phyloP scores from a whole-genome alignment of 2,329 filamentous ascomycete genomes.

The Ceratocystis ficicola region DNA sequence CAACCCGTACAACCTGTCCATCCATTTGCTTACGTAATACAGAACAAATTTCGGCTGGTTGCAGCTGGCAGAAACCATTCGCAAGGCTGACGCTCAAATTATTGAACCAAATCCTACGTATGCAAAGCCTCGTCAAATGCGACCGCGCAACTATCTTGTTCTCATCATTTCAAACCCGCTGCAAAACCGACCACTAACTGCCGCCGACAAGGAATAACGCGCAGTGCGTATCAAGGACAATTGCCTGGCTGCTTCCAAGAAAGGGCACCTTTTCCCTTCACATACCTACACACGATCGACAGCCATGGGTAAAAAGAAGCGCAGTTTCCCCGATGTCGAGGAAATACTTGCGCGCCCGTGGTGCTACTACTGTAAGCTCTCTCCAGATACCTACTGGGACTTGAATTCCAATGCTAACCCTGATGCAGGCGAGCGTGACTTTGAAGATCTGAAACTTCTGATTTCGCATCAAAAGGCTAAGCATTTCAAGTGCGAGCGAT shows the following conservation, averaged over 20 bases:
- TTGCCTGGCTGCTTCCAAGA: not conserved
- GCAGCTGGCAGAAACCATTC: not conserved
- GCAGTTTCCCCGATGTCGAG: slow-evolving; percentile 72
- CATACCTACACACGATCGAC: not conserved
- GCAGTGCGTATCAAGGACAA: not conserved
- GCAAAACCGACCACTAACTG: not conserved
- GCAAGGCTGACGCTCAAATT: not conserved
- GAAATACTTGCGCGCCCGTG: slow-evolving; percentile 78
- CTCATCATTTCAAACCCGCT: not conserved
- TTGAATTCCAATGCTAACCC: not conserved
- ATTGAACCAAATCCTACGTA: not conserved
- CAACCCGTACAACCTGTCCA: no score
- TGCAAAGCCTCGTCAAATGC: slow-evolving; percentile 6
- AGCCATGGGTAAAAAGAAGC: slow-evolving; percentile 78
- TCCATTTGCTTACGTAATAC: not conserved
- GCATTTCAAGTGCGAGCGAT: slow-evolving; percentile 95
- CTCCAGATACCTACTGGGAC: not conserved
- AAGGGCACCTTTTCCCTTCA: not conserved
- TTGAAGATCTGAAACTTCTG: slow-evolving; percentile 91
- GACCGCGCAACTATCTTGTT: not conserved
- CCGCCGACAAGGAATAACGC: not conserved
- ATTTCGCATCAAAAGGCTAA: slow-evolving; percentile 98
- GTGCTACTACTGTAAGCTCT: slow-evolving; percentile 81
- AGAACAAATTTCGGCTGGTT: not conserved
- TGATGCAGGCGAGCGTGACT: slow-evolving; percentile 68